phyloP scores from a whole-genome alignment of 1,284 basidiomycete genomes.

The Sporisorium scitamineum region DNA sequence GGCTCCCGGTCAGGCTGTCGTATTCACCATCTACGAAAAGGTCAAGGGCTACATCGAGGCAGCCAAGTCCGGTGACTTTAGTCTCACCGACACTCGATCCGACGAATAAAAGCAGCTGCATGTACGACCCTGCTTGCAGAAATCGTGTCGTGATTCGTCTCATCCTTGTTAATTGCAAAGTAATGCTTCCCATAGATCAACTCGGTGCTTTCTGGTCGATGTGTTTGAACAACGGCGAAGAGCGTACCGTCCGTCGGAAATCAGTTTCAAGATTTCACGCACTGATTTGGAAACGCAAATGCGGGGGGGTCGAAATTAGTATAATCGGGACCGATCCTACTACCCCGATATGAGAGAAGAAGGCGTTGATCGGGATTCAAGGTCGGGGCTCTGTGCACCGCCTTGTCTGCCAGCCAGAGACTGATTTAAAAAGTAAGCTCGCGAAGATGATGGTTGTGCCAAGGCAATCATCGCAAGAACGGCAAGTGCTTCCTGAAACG shows the following conservation, averaged over 20 bases:
- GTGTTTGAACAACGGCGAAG: too few species aligned
- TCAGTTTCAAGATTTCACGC: too few species aligned
- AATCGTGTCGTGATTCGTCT: neutral
- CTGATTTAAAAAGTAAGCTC: neutral
- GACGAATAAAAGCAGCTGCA: constrained; percentile 52
- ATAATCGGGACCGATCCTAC: too few species aligned
- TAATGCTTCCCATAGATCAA: neutral
- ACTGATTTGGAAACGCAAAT: too few species aligned
- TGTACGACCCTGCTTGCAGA: too few species aligned
- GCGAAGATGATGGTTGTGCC: neutral
- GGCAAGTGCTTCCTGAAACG: too few species aligned
- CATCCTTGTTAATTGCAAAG: constrained; percentile 9
- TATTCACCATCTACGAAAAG: constrained; percentile 72
- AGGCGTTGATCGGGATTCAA: neutral
- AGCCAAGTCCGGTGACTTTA: constrained; percentile 61
- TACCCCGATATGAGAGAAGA: neutral
- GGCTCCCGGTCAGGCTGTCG: constrained; percentile 78
- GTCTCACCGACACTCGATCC: constrained; percentile 56
- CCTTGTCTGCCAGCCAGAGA: neutral
- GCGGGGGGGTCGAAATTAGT: too few species aligned
- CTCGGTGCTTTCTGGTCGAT: too few species aligned
- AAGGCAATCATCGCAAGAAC: neutral
- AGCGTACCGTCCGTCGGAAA: too few species aligned
- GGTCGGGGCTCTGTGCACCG: neutral
- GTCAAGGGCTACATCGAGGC: constrained; percentile 66